These are phyloP conservation scores for Cryptococcus sp. DNA, from an alignment of 1,284 basidiomycete genomes.

Conservation along the genomic window DNA sequence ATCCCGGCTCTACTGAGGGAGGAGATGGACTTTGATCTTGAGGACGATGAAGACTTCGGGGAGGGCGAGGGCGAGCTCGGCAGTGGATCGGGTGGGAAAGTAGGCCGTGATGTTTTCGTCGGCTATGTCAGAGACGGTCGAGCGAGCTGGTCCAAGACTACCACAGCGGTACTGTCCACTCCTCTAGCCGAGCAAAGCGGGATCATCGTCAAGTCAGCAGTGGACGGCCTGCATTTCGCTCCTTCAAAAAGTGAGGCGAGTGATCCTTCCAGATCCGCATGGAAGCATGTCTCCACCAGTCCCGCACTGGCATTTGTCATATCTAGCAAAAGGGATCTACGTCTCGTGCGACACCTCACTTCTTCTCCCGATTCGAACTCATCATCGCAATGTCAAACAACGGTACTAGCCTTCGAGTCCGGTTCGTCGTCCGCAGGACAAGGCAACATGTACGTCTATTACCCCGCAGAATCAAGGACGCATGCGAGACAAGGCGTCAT, in stretches of 20 bases:
- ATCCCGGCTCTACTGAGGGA: conserved; percentile 50
- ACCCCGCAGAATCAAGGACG: conserved; percentile 55
- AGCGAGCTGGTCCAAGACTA: conserved; percentile 35
- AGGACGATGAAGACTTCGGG: conserved; percentile 57
- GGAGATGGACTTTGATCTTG: conserved; percentile 52
- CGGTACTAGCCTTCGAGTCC: conserved; percentile 77
- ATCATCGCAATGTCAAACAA: conserved; percentile 19
- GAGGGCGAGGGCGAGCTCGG: conserved; percentile 58
- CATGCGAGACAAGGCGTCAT: conserved; percentile 78
- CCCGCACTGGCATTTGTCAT: conserved; percentile 91
- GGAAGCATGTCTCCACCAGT: conserved; percentile 77
- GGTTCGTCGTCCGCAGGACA: conserved; percentile 56
- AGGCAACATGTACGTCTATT: conserved; percentile 81
- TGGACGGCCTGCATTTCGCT: conserved; percentile 77
- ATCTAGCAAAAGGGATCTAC: conserved; percentile 85
- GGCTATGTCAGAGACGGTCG: conserved; percentile 30
- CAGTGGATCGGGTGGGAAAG: conserved; percentile 25
- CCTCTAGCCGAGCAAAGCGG: conserved; percentile 32
- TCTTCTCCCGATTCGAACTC: conserved; percentile 11
- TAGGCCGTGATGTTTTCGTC: conserved; percentile 40
- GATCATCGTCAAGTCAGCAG: conserved; percentile 71
- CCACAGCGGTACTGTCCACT: conserved; percentile 33
- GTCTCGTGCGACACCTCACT: conserved; percentile 72
- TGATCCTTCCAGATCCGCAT: conserved; percentile 55
- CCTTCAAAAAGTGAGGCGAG: conserved; percentile 35